Conservation (phyloP, 202 grass and related monocot species). For the Bolboschoenoplectus hybrid region DNA sequence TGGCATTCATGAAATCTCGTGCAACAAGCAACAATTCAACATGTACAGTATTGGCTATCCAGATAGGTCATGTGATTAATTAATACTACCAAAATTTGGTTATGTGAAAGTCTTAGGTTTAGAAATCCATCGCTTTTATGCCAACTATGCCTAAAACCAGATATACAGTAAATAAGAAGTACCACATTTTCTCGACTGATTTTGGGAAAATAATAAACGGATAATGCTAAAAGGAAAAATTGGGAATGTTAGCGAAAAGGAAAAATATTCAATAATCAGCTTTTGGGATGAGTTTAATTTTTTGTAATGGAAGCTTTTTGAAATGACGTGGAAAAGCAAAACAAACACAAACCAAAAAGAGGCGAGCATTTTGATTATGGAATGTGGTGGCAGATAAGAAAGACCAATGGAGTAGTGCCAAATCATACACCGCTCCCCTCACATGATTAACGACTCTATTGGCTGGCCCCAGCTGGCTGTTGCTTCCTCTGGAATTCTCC, state of each 20-base stretch:
- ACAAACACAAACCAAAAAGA: background rate
- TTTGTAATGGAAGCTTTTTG: slow-evolving; percentile 23
- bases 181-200: background rate
- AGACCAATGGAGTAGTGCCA: slow-evolving; percentile 30
- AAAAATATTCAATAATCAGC: background rate
- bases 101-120: background rate
- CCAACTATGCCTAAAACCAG: background rate
- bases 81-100: background rate
- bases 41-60: background rate
- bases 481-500: slow-evolving; percentile 7
- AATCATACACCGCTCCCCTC: slow-evolving; percentile 25
- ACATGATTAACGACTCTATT: slow-evolving; percentile 31
- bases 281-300: background rate
- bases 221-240: background rate
- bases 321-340: background rate
- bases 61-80: background rate
- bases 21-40: background rate
- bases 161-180: background rate
- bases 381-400: slow-evolving; percentile 22
- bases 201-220: background rate
- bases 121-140: background rate
- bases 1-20: background rate
- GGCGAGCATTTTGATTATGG: slow-evolving; percentile 8
- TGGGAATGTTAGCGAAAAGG: background rate
- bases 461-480: background rate